phyloP scores from a whole-genome alignment of 2,329 filamentous ascomycete species.

The Endoconidiophora laricicola region DNA sequence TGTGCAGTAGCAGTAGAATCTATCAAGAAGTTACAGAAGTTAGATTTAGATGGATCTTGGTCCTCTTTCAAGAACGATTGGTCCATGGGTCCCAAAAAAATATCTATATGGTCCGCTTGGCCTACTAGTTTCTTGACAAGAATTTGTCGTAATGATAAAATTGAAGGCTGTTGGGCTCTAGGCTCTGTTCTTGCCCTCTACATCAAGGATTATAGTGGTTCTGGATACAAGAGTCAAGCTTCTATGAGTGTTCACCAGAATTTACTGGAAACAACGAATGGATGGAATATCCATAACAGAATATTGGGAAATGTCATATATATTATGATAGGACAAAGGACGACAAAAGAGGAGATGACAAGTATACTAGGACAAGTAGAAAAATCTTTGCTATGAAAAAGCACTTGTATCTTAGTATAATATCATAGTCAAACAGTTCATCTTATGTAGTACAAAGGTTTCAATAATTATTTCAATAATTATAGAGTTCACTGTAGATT shows the following conservation, averaged over 20 bases:
- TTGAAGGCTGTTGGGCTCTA: slow-evolving; percentile 54
- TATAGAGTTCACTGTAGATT: too few species aligned
- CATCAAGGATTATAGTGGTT: slow-evolving; percentile 25
- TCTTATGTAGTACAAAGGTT: too few species aligned
- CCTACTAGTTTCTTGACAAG: slow-evolving; percentile 36
- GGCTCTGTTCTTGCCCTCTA: slow-evolving; percentile 59
- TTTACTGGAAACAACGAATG: slow-evolving; percentile 15
- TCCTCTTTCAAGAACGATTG: slow-evolving; percentile 34
- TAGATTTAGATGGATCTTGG: slow-evolving; percentile 44
- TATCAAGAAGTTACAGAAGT: slow-evolving; percentile 38
- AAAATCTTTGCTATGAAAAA: too few species aligned
- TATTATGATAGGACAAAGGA: slow-evolving; percentile 37
- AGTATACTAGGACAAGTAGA: neutral
- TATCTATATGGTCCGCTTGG: slow-evolving; percentile 54
- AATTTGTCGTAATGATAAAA: slow-evolving; percentile 14
- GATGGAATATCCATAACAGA: slow-evolving; percentile 36
- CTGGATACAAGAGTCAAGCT: slow-evolving; percentile 31
- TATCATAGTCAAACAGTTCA: too few species aligned
- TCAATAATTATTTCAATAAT: too few species aligned
- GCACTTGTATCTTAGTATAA: too few species aligned
- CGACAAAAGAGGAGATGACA: slow-evolving; percentile 16
- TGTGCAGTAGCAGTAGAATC: slow-evolving; percentile 62
- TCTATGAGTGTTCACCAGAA: slow-evolving; percentile 27
- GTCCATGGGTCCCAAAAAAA: slow-evolving; percentile 14
- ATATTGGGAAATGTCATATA: slow-evolving; percentile 43